Evolutionary conservation across 257 asterid genomes (phyloP).

Genomic region (Fraxinus anomala): DNA sequence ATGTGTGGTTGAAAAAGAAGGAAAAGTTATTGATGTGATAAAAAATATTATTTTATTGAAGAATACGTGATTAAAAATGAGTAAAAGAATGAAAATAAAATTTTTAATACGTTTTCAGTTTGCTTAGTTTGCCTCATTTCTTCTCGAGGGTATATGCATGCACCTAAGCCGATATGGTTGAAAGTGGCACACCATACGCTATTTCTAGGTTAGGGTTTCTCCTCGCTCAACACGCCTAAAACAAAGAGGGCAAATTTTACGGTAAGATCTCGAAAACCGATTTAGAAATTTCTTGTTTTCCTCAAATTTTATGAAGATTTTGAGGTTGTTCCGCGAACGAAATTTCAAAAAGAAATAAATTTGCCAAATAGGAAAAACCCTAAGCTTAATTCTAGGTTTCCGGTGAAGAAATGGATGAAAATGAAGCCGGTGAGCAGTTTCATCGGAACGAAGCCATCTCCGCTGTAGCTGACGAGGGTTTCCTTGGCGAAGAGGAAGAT

Average conservation of each 20-base stretch:
- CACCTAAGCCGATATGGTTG: neutral
- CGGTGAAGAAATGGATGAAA: constrained; percentile 52
- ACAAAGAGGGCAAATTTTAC: neutral
- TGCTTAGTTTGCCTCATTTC: too few species aligned
- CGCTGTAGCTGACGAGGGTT: constrained; percentile 77
- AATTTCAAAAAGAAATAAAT: neutral
- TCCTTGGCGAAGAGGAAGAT: constrained; percentile 64
- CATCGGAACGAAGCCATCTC: constrained; percentile 79
- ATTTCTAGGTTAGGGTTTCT: neutral
- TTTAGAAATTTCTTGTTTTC: neutral
- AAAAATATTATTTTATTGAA: too few species aligned
- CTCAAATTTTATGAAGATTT: neutral
- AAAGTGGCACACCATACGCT: neutral
- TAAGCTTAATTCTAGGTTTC: constrained; percentile 31
- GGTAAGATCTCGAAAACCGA: neutral
- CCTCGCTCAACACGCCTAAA: neutral
- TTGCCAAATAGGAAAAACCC: constrained; percentile 11
- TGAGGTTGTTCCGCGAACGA: neutral
- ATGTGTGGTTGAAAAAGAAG: too few species aligned
- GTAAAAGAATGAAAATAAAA: too few species aligned
- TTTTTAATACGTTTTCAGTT: too few species aligned
- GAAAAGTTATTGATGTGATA: too few species aligned
- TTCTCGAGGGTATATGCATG: neutral
- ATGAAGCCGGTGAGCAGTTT: constrained; percentile 58
- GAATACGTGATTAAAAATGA: too few species aligned